Conservation (phyloP, 2,329 filamentous ascomycete species). For the Sclerotinia glacialis region DNA sequence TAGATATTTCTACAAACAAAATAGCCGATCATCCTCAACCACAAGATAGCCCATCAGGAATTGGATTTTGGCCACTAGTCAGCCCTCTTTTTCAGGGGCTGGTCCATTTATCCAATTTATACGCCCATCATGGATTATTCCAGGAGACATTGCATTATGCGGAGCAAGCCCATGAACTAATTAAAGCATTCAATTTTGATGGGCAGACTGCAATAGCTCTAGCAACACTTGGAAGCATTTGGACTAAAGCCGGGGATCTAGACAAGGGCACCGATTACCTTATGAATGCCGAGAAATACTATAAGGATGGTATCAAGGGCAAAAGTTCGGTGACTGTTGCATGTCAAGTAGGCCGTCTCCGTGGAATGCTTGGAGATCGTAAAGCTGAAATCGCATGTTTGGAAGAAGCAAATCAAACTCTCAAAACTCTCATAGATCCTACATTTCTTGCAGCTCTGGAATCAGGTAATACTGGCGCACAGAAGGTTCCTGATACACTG, state of each 20-base stretch:
- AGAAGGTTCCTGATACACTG: slow-evolving; percentile 26
- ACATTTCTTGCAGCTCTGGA: slow-evolving; percentile 29
- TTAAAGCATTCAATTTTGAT: slow-evolving; percentile 41
- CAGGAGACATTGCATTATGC: slow-evolving; percentile 86
- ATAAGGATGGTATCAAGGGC: slow-evolving; percentile 48
- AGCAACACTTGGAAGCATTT: slow-evolving; percentile 55
- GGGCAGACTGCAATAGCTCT: slow-evolving; percentile 52
- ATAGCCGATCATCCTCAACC: slow-evolving; percentile 42
- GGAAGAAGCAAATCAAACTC: slow-evolving; percentile 46
- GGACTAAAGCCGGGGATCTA: slow-evolving; percentile 56
- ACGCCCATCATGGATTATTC: slow-evolving; percentile 80
- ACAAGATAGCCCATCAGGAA: slow-evolving; percentile 48
- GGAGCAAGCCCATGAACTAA: slow-evolving; percentile 77
- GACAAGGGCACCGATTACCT: slow-evolving; percentile 57
- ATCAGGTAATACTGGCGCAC: slow-evolving; percentile 27
- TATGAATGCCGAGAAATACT: slow-evolving; percentile 51
- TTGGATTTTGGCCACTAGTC: slow-evolving; percentile 77
- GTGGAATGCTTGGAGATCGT: slow-evolving; percentile 47
- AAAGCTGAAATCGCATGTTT: slow-evolving; percentile 50
- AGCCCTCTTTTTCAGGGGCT: slow-evolving; percentile 70
- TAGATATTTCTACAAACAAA: slow-evolving; percentile 41
- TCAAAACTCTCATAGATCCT: slow-evolving; percentile 46
- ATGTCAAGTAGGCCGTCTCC: slow-evolving; percentile 55
- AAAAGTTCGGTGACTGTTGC: slow-evolving; percentile 49
- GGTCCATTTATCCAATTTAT: slow-evolving; percentile 71